Conservation (phyloP, 2,329 filamentous ascomycete species). For the Diaporthe caulivora region DNA sequence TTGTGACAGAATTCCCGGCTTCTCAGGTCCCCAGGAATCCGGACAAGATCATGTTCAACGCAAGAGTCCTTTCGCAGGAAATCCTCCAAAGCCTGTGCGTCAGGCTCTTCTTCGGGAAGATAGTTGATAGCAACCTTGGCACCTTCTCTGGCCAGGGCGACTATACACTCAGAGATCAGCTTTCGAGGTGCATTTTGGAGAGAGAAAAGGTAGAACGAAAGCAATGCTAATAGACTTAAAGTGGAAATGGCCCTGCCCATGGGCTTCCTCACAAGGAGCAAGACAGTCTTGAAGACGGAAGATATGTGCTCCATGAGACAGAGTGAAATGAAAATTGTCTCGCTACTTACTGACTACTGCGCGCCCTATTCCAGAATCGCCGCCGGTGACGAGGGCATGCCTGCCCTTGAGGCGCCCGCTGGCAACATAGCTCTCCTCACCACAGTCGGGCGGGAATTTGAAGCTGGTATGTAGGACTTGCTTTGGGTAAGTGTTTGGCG, state of each 20-base stretch:
- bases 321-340: not conserved
- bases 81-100: not conserved
- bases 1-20: not conserved
- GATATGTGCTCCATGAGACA: not conserved
- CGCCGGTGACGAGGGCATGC: constrained; percentile 9
- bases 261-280: not conserved
- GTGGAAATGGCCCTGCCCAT: not conserved
- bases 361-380: constrained; percentile 10
- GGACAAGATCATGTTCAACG: not conserved
- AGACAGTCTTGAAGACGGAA: not conserved
- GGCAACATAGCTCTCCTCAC: constrained; percentile 8
- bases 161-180: not conserved
- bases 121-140: constrained; percentile 20
- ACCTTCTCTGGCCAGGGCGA: not conserved
- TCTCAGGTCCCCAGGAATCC: constrained; percentile 2
- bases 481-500: not conserved
- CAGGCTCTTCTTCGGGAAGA: constrained; percentile 11
- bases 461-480: constrained; percentile 18
- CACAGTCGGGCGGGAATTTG: constrained; percentile 10
- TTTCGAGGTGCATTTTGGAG: not conserved
- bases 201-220: too few relatives aligned
- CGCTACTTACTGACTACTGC: constrained; percentile 10
- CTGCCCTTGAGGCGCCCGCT: constrained; percentile 15
- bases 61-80: not conserved
- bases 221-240: not conserved